phyloP scores from a whole-genome alignment of 768 basidiomycete species.

The Rhodosporidiobolus odoratus region DNA sequence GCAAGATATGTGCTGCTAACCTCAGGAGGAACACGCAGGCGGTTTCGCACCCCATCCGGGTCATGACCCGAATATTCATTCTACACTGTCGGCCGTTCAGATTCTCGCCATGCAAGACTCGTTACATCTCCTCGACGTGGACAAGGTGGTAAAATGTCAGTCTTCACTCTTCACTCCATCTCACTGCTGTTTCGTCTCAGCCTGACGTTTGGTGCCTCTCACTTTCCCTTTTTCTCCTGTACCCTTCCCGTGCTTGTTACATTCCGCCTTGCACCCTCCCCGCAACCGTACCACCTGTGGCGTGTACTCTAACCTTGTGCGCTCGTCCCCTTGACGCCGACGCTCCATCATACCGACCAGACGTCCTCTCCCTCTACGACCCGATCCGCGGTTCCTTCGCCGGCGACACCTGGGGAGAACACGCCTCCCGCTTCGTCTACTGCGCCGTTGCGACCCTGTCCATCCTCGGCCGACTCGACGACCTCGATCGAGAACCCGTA shows the following conservation, averaged over 20 bases:
- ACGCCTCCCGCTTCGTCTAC: slow-evolving; percentile 84
- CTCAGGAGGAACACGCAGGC: slow-evolving; percentile 48
- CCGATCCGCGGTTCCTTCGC: slow-evolving; percentile 81
- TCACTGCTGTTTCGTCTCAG: too few relatives aligned
- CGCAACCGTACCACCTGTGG: too few relatives aligned
- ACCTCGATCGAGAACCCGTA: slow-evolving; percentile 62
- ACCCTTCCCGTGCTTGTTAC: too few relatives aligned
- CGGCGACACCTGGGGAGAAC: slow-evolving; percentile 86
- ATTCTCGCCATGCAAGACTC: slow-evolving; percentile 81
- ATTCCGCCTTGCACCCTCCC: too few relatives aligned
- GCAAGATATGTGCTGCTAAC: not conserved
- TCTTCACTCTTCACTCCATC: slow-evolving; percentile 29
- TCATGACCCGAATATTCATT: slow-evolving; percentile 82
- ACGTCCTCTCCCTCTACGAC: slow-evolving; percentile 69
- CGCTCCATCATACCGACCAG: slow-evolving; percentile 51
- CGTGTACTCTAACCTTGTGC: too few relatives aligned
- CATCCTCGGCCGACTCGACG: slow-evolving; percentile 67
- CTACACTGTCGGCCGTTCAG: slow-evolving; percentile 87
- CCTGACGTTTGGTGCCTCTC: not conserved
- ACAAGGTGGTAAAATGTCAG: slow-evolving; percentile 69
- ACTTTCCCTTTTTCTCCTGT: not conserved
- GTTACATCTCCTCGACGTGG: slow-evolving; percentile 62
- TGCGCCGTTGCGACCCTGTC: slow-evolving; percentile 78
- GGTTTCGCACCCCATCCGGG: slow-evolving; percentile 86
- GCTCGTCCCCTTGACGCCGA: slow-evolving; percentile 3